Conservation (phyloP, 768 basidiomycete species). For the Sarcomyxa edulis region DNA sequence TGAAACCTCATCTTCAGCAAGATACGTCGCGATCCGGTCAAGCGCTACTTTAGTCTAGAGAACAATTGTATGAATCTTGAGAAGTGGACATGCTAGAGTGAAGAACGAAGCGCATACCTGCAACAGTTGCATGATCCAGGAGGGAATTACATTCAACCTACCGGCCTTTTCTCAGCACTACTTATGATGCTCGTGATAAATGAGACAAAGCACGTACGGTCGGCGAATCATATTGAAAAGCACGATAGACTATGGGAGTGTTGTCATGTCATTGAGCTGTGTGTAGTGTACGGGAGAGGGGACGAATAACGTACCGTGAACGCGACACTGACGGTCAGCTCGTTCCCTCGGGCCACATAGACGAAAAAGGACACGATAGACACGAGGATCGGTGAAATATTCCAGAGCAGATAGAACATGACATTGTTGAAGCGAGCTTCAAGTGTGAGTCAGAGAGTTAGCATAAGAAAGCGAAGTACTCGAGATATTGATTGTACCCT, state of each 20-base stretch:
- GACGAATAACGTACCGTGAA: conserved; percentile 74
- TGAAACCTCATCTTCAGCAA: conserved; percentile 66
- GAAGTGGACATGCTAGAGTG: too few relatives aligned
- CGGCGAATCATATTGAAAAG: conserved; percentile 85
- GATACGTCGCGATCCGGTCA: conserved; percentile 61
- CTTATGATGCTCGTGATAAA: not conserved
- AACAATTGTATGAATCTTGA: not conserved
- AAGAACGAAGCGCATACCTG: conserved; percentile 45
- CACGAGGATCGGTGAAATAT: conserved; percentile 69
- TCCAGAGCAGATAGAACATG: conserved; percentile 70
- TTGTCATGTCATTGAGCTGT: too few relatives aligned
- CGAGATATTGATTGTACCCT: conserved; percentile 32
- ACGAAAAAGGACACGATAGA: conserved; percentile 76
- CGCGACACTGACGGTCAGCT: conserved; percentile 73
- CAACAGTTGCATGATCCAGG: conserved; percentile 73
- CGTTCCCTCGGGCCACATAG: conserved; percentile 66
- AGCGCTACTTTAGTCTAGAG: conserved; percentile 57
- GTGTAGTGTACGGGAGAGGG: too few relatives aligned
- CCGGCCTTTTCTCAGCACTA: conserved; percentile 1
- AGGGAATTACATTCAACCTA: conserved; percentile 74
- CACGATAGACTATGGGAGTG: conserved; percentile 61
- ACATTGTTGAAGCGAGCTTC: conserved; percentile 73
- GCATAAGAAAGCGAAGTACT: not conserved
- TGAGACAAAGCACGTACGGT: conserved; percentile 28
- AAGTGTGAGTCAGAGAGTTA: conserved; percentile 1